phyloP scores from a whole-genome alignment of 2,329 filamentous ascomycete genomes.

The Monosporascus sp. region DNA sequence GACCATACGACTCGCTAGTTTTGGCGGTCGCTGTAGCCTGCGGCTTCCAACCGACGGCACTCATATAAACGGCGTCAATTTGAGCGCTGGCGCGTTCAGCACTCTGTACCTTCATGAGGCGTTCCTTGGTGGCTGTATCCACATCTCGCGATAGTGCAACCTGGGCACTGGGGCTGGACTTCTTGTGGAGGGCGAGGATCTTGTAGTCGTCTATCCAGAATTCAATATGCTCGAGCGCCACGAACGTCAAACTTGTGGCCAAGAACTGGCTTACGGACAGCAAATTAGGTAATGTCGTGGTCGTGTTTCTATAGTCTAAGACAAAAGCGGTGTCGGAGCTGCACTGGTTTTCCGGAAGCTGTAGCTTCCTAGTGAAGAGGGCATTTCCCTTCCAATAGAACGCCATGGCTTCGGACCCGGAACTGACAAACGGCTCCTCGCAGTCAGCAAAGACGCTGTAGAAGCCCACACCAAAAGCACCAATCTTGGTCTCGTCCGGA shows the following conservation, averaged over 20 bases:
- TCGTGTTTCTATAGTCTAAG: slow-evolving; percentile 85
- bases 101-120: slow-evolving; percentile 78
- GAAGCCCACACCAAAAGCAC: slow-evolving; percentile 96
- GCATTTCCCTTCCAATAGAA: slow-evolving; percentile 99
- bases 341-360: slow-evolving; percentile 61
- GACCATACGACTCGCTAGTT: slow-evolving; percentile 43
- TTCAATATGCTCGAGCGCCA: slow-evolving; percentile 80
- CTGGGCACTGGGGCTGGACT: slow-evolving; percentile 70
- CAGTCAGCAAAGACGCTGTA: slow-evolving; percentile 98
- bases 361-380: slow-evolving; percentile 83
- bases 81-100: slow-evolving; percentile 84
- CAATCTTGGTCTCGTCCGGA: slow-evolving; percentile 97
- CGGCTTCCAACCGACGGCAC: slow-evolving; percentile 78
- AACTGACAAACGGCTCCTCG: slow-evolving; percentile 95
- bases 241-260: slow-evolving; percentile 92
- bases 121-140: slow-evolving; percentile 76
- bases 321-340: slow-evolving; percentile 83
- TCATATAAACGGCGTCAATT: slow-evolving; percentile 88
- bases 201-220: slow-evolving; percentile 86
- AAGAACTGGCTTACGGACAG: slow-evolving; percentile 87
- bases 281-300: slow-evolving; percentile 79
- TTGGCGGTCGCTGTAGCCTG: slow-evolving; percentile 38
- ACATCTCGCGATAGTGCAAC: slow-evolving; percentile 73
- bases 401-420: slow-evolving; percentile 87
- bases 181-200: slow-evolving; percentile 75